Evolutionary conservation across 495 filamentous ascomycete genomes (phyloP).

Genomic region (Hypoxylon fuscum): DNA sequence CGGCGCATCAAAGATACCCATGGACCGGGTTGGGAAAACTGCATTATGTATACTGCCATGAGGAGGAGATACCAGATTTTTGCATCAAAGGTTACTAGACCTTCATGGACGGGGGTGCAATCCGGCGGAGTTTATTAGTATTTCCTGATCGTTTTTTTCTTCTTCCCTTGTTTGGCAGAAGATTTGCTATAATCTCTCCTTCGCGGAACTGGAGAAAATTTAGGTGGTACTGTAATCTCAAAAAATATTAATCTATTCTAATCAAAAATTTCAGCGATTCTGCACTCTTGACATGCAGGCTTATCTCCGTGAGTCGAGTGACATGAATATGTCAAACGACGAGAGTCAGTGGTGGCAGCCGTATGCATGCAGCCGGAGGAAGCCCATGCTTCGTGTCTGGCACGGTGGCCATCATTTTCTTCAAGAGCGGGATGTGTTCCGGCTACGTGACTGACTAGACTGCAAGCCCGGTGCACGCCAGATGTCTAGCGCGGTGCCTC

Average conservation of each 20-base stretch:
- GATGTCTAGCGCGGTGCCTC: conserved; percentile 20
- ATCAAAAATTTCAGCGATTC: neutral
- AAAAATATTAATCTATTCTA: too few relatives aligned
- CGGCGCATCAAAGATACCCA: conserved; percentile 33
- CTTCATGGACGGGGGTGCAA: conserved; percentile 22
- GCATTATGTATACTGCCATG: conserved; percentile 30
- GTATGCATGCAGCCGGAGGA: neutral
- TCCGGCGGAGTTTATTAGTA: conserved; percentile 24
- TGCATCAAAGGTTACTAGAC: conserved; percentile 41
- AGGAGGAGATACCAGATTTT: conserved; percentile 44
- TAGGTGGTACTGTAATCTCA: too few relatives aligned
- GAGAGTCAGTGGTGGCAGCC: conserved; percentile 8
- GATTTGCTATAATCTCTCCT: neutral
- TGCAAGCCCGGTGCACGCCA: conserved; percentile 14
- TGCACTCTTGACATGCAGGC: neutral
- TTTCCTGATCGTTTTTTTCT: conserved; percentile 2
- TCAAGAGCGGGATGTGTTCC: neutral
- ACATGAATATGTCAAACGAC: conserved; percentile 2
- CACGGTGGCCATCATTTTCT: conserved; percentile 1
- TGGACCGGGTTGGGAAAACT: conserved; percentile 26
- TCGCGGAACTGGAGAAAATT: too few relatives aligned
- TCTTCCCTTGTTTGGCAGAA: neutral
- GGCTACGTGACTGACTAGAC: neutral
- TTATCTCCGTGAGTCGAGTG: neutral
- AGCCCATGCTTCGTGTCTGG: conserved; percentile 5